These are phyloP conservation scores for Cadophora sp. DNA, from an alignment of 2,329 filamentous ascomycete genomes.

Conservation along the genomic window DNA sequence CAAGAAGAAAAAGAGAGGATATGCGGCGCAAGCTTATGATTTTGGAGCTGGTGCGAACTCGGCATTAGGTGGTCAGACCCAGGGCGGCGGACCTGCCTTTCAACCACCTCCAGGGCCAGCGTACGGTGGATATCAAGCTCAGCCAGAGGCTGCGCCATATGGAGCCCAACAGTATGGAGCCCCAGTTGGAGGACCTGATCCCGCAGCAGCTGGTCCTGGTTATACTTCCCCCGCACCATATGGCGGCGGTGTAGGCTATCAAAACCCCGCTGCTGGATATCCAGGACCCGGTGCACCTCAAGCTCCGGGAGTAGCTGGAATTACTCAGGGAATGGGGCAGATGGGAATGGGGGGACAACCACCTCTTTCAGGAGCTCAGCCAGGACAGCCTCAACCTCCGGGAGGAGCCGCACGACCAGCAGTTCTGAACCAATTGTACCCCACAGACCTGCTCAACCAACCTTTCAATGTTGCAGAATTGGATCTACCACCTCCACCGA, in stretches of 20 bases:
- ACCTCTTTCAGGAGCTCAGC: slow-evolving; percentile 38
- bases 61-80: slow-evolving; percentile 68
- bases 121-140: slow-evolving; percentile 45
- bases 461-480: slow-evolving; percentile 94
- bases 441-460: slow-evolving; percentile 88
- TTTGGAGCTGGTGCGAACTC: slow-evolving; percentile 90
- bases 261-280: slow-evolving; percentile 72
- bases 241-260: slow-evolving; percentile 62
- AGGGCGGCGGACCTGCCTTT: slow-evolving; percentile 55
- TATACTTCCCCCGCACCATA: slow-evolving; percentile 43
- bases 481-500: slow-evolving; percentile 88
- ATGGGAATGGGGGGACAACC: slow-evolving; percentile 65
- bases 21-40: slow-evolving; percentile 93
- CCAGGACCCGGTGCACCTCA: slow-evolving; percentile 54
- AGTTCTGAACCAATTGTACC: slow-evolving; percentile 85
- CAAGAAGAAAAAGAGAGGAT: slow-evolving; percentile 91
- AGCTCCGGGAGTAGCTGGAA: slow-evolving; percentile 62
- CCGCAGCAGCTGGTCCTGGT: slow-evolving; percentile 45
- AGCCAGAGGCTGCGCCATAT: slow-evolving; percentile 40
- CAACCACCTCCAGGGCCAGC: slow-evolving; percentile 45
- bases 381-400: slow-evolving; percentile 52
- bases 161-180: slow-evolving; percentile 40
- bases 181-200: slow-evolving; percentile 48
- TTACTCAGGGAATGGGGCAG: slow-evolving; percentile 83
- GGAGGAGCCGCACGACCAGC: slow-evolving; percentile 57